Evolutionary conservation across 176 grass and related monocot species (phyloP), one percentile per base, ranked within the genome.

Genomic region (Cymbopogon citratus): DNA sequence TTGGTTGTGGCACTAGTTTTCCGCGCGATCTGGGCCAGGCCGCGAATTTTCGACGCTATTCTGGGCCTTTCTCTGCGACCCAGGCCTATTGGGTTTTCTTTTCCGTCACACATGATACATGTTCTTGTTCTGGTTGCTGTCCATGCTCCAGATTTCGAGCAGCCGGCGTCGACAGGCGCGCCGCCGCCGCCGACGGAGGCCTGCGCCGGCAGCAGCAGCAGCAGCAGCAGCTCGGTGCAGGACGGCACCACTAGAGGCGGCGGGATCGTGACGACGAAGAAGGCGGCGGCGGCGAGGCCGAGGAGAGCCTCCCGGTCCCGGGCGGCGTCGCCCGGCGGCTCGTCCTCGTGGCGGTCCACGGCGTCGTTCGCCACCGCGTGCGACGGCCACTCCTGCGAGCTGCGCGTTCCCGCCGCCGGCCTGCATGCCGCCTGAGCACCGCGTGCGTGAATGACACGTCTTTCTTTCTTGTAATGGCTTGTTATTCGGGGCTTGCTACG

Each of bases 101-200:
- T n/a, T n/a, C n/a, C n/a, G n/a, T n/a, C n/a, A n/a, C n/a, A n/a
- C n/a, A n/a, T n/a, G n/a, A n/a, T n/a, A n/a, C n/a, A n/a, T n/a
- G n/a, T n/a, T n/a, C n/a, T n/a, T n/a, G 4, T 1, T 33, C 31
- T 33, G 31, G 31, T 33, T 33, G 31, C 31, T 45, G n/a, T n/a
- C n/a, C 13, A 41, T 54, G 31, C 64, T 40, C 49, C 88, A 97
- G 91, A 97, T 66, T 91, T 93, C 21, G 91, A 97, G 74, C 87
- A 65, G 11, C 86, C 80, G 4, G 81, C 54, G 14, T 5, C 16
- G 56, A 60, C 60, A 25, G 76, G 80, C 41, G 72, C 73, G 26
- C 5, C 5, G 49, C 48, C 5, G 49, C 48, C 15, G 48, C 52
- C 85, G 63, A 51, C 46, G 25, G 81, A 75, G 16, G 57, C 77